Conservation (phyloP, 2,329 filamentous ascomycete species). For the Dactylellina cionopaga region DNA sequence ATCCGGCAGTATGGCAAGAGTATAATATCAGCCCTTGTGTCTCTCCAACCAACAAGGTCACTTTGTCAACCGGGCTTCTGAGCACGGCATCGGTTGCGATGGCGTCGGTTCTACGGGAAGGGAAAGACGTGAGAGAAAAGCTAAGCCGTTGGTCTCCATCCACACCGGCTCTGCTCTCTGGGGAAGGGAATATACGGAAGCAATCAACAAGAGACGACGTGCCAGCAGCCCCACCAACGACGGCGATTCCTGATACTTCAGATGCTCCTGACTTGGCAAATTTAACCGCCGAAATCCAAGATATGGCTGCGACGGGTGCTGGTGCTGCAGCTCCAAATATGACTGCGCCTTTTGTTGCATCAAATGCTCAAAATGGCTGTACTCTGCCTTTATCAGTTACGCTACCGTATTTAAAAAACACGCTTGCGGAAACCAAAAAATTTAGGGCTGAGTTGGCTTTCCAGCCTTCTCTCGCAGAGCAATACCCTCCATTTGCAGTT, state of each 20-base stretch:
- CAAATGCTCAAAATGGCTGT: conserved; percentile 54
- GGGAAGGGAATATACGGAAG: conserved; percentile 52
- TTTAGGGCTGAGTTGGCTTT: conserved; percentile 82
- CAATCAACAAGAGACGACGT: conserved; percentile 49
- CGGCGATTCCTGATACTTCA: conserved; percentile 56
- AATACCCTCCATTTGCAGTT: conserved; percentile 82
- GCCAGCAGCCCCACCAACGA: conserved; percentile 58
- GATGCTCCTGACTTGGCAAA: conserved; percentile 56
- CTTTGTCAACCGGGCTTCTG: conserved; percentile 48
- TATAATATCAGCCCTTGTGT: conserved; percentile 82
- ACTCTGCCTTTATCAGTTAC: conserved; percentile 69
- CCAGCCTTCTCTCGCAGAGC: conserved; percentile 68
- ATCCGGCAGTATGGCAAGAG: conserved; percentile 80
- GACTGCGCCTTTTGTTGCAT: conserved; percentile 8
- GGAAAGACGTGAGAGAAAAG: conserved; percentile 39
- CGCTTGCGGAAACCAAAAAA: conserved; percentile 73
- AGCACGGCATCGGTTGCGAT: conserved; percentile 40
- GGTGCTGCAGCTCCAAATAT: conserved; percentile 51
- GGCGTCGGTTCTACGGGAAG: conserved; percentile 30
- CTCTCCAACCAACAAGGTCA: conserved; percentile 60
- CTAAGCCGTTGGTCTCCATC: conserved; percentile 42
- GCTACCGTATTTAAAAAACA: conserved; percentile 77
- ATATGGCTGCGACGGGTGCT: conserved; percentile 42
- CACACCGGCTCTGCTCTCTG: conserved; percentile 10
- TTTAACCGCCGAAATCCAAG: conserved; percentile 56